Percentiles rank a stretch among this genome's conserved stretches.
Evolutionary conservation across 495 filamentous ascomycete genomes (phyloP).

Genomic region (Trichocladium uniseriatum): DNA sequence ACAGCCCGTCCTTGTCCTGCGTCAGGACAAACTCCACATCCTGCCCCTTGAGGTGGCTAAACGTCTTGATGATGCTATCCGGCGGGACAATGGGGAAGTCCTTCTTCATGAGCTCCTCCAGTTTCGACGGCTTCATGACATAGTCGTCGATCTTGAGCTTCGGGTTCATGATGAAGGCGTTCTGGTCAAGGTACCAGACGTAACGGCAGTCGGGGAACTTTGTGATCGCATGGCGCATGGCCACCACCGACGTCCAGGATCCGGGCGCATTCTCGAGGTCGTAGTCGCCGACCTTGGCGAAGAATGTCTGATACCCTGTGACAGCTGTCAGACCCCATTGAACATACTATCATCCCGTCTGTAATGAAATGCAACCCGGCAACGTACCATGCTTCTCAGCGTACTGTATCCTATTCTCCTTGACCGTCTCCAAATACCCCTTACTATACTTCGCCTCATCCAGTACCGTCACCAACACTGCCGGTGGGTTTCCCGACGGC

Average conservation of each 20-base stretch:
- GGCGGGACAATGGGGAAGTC: conserved; percentile 85
- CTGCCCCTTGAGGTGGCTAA: conserved; percentile 63
- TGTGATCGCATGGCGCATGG: conserved; percentile 84
- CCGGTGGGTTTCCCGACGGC: conserved; percentile 58
- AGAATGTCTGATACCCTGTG: conserved; percentile 79
- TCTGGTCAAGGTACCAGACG: conserved; percentile 76
- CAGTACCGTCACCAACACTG: conserved; percentile 81
- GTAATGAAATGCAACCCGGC: too few species aligned
- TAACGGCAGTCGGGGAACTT: conserved; percentile 61
- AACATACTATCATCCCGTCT: neutral
- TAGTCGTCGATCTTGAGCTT: conserved; percentile 54
- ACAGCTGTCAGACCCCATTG: neutral
- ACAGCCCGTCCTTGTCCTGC: conserved; percentile 76
- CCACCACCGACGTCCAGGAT: conserved; percentile 73
- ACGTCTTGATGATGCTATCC: conserved; percentile 94
- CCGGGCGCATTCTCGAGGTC: conserved; percentile 53
- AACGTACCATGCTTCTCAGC: conserved; percentile 76
- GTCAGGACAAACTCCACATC: conserved; percentile 76
- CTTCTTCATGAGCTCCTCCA: conserved; percentile 76
- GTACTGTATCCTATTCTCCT: conserved; percentile 77
- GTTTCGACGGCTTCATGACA: conserved; percentile 52
- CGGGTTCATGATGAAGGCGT: conserved; percentile 87
- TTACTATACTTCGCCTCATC: conserved; percentile 54
- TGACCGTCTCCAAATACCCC: conserved; percentile 58
- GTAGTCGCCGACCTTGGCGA: conserved; percentile 68